Conservation (phyloP, 1,284 basidiomycete species). For the Ustilago curta region DNA sequence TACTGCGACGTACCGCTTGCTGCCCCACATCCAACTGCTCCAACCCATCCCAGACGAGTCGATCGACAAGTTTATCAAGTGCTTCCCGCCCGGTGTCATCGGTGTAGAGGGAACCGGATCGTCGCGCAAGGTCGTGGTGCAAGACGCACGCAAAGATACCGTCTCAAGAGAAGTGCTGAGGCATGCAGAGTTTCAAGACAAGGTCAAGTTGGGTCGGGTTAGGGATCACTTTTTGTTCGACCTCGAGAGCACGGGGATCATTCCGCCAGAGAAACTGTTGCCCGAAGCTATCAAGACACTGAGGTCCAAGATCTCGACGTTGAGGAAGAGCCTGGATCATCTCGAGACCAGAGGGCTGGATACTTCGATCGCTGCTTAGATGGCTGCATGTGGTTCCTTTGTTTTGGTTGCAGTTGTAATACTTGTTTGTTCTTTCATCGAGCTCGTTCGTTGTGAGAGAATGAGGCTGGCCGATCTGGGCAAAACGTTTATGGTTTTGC, state of each 20-base stretch:
- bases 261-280: conserved; percentile 84
- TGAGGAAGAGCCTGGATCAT: conserved; percentile 60
- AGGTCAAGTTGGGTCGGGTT: conserved; percentile 85
- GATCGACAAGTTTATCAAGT: conserved; percentile 81
- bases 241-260: conserved; percentile 89
- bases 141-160: conserved; percentile 83
- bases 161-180: conserved; percentile 93
- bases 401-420: conserved; percentile 18
- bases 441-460: not conserved
- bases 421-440: not conserved
- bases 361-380: conserved; percentile 24
- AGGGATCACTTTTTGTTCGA: conserved; percentile 94
- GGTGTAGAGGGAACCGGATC: conserved; percentile 75
- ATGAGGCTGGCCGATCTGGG: too few species aligned
- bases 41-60: conserved; percentile 77
- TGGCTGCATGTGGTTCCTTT: not conserved
- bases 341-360: conserved; percentile 48
- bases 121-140: conserved; percentile 76
- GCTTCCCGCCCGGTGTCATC: conserved; percentile 92
- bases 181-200: conserved; percentile 88
- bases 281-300: conserved; percentile 86
- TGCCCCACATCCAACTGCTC: conserved; percentile 85
- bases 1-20: conserved; percentile 84
- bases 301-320: conserved; percentile 78
- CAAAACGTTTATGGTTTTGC: not conserved